Evolutionary conservation across 306 rosid genomes (phyloP), one percentile per base, ranked within the genome.

Genomic region (Castanospermum australe): DNA sequence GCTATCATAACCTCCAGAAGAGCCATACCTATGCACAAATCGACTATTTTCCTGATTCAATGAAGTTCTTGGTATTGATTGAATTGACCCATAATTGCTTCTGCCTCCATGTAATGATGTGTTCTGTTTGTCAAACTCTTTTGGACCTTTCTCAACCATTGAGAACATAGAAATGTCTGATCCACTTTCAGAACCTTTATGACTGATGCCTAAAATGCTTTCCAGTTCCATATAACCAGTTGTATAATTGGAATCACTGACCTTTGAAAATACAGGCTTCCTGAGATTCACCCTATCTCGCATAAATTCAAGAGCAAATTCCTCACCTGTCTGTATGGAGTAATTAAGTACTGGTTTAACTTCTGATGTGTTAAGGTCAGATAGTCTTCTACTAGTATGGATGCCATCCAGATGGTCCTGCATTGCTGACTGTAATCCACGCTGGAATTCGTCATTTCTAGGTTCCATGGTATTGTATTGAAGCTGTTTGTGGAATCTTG

Each of bases 281-380:
- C 81, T 80, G 54, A 86, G 86, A 84, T 85, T 88, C 74, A 83
- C 91, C 67, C 92, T 87, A 52, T 88, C 95, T 7, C 84, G 92
- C 88, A 90, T 85, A 47, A 90, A 90, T 71, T 90, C 92, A 24
- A 88, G 81, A 48, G 94, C 75, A 24, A 90, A 90, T 79, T 90
- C 95, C 87, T 90, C 95, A 39, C 95, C 95, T 5, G 95, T 90
- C 87, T 89, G 93, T 81, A 88, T 87, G 61, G 95, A 90, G 72
- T 68, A 88, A 85, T 90, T 88, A 76, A 18, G 92, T 62, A 85
- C 91, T 18, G 95, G 88, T 80, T 84, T 90, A 57, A 83, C 83
- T 65, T 83, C 91, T 45, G 88, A 48, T 17, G 54, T 50, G 61
- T 78, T 80, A 17, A 41, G 83, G 57, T 81, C 76, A 20, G 84